Evolutionary conservation across 306 rosid genomes (phyloP).

Genomic region (Casuarina equisetifolia): DNA sequence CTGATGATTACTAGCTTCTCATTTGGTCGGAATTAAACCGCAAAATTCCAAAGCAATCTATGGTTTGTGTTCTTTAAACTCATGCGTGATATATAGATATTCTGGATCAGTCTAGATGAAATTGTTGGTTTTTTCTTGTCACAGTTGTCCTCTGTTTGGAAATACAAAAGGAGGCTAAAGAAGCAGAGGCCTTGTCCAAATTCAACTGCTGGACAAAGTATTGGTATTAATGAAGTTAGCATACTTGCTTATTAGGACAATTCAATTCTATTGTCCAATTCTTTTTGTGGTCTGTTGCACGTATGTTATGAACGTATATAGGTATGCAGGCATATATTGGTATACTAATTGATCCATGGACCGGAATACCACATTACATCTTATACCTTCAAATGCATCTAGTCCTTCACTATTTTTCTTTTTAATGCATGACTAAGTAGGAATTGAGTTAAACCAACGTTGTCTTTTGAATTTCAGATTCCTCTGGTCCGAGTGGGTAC

Average conservation of each 20-base stretch:
- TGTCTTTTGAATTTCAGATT: slow-evolving; percentile 50
- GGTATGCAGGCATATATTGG: not conserved
- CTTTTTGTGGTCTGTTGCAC: not conserved
- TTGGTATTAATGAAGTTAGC: slow-evolving; percentile 43
- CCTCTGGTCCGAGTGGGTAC: slow-evolving; percentile 60
- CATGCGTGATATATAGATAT: not conserved
- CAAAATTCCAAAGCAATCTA: not conserved
- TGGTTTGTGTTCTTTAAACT: not conserved
- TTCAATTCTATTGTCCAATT: not conserved
- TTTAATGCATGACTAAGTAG: not conserved
- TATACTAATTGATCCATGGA: not conserved
- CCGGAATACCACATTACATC: not conserved
- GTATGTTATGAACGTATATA: not conserved
- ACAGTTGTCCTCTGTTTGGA: slow-evolving; percentile 89
- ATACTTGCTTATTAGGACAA: not conserved
- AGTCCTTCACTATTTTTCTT: not conserved
- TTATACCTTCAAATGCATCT: not conserved
- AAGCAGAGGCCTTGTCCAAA: slow-evolving; percentile 82
- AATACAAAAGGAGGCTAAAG: slow-evolving; percentile 74
- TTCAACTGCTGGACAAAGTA: slow-evolving; percentile 55
- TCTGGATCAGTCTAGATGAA: not conserved
- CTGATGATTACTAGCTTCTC: not conserved
- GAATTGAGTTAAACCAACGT: slow-evolving; percentile 14
- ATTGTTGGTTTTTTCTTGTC: slow-evolving; percentile 15
- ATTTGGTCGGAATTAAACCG: not conserved